Percentiles rank a stretch among this genome's conserved stretches.
Evolutionary conservation across 805 yeast species (phyloP).

Genomic region (Zygoascus bituminiphila): DNA sequence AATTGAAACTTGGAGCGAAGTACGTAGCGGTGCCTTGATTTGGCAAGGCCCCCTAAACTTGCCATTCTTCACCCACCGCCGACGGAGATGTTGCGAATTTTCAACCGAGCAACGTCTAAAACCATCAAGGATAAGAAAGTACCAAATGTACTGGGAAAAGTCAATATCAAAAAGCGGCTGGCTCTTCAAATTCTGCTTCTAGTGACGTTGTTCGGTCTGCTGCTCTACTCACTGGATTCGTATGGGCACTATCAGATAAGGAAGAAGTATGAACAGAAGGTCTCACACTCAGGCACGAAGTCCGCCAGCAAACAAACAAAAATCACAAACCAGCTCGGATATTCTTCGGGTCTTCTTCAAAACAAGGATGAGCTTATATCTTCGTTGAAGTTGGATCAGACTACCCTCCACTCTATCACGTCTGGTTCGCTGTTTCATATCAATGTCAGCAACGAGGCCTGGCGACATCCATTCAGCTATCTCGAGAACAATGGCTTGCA

Average conservation of each 20-base stretch:
- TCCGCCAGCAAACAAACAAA: not conserved
- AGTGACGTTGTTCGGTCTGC: not conserved
- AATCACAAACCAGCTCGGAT: constrained; percentile 3
- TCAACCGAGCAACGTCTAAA: not conserved
- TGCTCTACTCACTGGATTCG: not conserved
- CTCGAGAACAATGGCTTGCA: not conserved
- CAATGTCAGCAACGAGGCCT: constrained; percentile 4
- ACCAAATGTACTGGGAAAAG: not conserved
- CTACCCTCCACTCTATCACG: constrained; percentile 1
- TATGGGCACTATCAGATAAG: not conserved
- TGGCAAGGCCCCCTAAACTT: too few species aligned
- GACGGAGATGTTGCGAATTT: not conserved
- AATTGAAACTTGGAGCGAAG: too few species aligned
- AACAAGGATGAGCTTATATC: constrained; percentile 4
- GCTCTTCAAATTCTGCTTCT: not conserved
- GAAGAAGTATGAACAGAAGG: not conserved
- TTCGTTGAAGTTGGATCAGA: constrained; percentile 3
- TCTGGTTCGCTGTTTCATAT: constrained; percentile 7
- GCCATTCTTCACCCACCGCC: too few species aligned
- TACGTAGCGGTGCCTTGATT: too few species aligned
- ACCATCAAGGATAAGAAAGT: not conserved
- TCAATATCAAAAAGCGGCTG: not conserved
- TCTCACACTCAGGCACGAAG: not conserved
- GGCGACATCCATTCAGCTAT: constrained; percentile 10
- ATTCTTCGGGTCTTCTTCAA: not conserved